Evolutionary conservation across 2,329 filamentous ascomycete species (phyloP).

Genomic region (Verticillium tricorpus): DNA sequence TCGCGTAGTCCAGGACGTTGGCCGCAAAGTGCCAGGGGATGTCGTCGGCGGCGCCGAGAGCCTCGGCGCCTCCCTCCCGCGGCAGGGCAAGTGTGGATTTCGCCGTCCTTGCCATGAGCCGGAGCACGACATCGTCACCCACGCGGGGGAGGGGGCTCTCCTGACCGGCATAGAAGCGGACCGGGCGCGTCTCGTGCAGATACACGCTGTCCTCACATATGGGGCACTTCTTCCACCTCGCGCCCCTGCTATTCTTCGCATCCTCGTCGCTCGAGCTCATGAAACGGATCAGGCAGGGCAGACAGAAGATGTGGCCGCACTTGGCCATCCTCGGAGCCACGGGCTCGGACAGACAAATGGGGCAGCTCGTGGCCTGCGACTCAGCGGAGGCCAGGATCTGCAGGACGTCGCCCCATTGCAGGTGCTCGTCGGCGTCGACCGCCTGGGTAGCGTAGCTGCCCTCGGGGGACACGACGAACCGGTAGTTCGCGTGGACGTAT

Average conservation of each 20-base stretch:
- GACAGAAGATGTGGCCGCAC: slow-evolving; percentile 95
- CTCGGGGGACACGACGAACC: slow-evolving; percentile 85
- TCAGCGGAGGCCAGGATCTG: slow-evolving; percentile 88
- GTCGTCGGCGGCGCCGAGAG: slow-evolving; percentile 64
- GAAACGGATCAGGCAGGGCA: slow-evolving; percentile 89
- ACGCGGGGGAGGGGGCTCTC: slow-evolving; percentile 75
- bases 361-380: slow-evolving; percentile 84
- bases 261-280: slow-evolving; percentile 86
- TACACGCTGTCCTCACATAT: slow-evolving; percentile 95
- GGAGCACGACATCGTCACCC: slow-evolving; percentile 84
- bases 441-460: slow-evolving; percentile 77
- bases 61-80: slow-evolving; percentile 69
- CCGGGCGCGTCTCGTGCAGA: slow-evolving; percentile 81
- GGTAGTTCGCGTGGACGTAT: slow-evolving; percentile 92
- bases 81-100: slow-evolving; percentile 85
- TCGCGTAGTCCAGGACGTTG: slow-evolving; percentile 89
- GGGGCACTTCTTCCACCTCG: slow-evolving; percentile 90
- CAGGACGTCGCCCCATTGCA: slow-evolving; percentile 87
- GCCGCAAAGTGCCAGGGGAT: slow-evolving; percentile 94
- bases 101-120: slow-evolving; percentile 76
- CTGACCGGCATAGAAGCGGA: slow-evolving; percentile 87
- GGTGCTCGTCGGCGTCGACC: slow-evolving; percentile 77
- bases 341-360: slow-evolving; percentile 89
- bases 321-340: slow-evolving; percentile 95
- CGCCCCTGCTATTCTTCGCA: slow-evolving; percentile 59